These are phyloP conservation scores for Quercus dentata DNA, from an alignment of 306 rosid genomes.

Conservation along the genomic window DNA sequence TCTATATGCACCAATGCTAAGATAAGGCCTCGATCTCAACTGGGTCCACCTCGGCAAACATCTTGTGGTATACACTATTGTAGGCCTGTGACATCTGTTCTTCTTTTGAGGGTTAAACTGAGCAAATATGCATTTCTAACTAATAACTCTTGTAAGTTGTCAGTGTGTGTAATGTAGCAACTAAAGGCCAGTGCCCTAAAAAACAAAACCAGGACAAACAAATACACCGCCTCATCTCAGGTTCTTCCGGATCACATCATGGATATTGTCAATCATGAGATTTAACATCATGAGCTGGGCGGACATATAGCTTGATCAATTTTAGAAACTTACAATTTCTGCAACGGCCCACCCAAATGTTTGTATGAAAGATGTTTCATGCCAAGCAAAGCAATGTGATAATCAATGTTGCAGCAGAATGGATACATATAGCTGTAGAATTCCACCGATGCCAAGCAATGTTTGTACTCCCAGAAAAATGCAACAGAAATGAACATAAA, in stretches of 20 bases:
- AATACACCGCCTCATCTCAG: background rate
- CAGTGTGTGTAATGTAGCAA: background rate
- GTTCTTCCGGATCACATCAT: background rate
- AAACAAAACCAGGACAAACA: background rate
- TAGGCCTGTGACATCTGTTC: background rate
- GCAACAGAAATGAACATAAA: background rate
- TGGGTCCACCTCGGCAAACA: background rate
- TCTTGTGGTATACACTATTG: no score
- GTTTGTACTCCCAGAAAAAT: background rate
- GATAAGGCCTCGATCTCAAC: background rate
- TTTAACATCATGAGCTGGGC: background rate
- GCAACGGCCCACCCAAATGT: background rate
- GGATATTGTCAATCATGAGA: background rate
- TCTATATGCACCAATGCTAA: background rate
- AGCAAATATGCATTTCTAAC: background rate
- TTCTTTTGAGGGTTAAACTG: background rate
- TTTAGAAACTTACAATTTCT: background rate
- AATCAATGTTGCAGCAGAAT: background rate
- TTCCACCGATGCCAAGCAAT: background rate
- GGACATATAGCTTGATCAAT: background rate
- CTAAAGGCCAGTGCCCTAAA: background rate
- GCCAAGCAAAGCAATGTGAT: background rate
- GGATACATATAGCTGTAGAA: background rate
- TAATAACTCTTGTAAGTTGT: no score
- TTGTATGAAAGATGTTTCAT: background rate